phyloP scores from a whole-genome alignment of 2,329 filamentous ascomycete genomes.

The Botrytis squamosa region DNA sequence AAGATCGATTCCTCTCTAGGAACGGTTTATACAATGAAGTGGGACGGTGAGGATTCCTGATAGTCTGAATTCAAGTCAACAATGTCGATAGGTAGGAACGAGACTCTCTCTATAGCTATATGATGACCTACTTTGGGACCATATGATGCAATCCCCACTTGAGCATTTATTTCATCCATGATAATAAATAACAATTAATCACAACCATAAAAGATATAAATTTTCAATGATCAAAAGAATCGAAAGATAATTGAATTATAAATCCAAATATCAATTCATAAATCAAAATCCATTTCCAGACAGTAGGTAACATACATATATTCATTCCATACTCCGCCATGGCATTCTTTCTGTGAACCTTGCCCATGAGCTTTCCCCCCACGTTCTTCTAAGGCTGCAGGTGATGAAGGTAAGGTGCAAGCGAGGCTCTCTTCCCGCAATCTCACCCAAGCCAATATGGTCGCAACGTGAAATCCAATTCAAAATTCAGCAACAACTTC shows the following conservation, averaged over 20 bases:
- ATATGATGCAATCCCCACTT: slow-evolving; percentile 3
- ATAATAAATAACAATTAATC: background rate
- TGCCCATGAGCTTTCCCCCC: slow-evolving; percentile 19
- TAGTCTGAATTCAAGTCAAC: background rate
- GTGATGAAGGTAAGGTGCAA: slow-evolving; percentile 18
- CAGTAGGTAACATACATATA: background rate
- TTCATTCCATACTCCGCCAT: background rate
- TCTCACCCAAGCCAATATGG: slow-evolving; percentile 12
- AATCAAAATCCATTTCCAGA: background rate
- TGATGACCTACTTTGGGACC: background rate
- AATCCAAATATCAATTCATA: background rate
- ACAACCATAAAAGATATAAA: background rate
- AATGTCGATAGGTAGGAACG: background rate
- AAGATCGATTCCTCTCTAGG: no score
- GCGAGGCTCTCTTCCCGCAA: slow-evolving; percentile 20
- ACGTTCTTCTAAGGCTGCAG: slow-evolving; percentile 24
- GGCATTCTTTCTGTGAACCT: background rate
- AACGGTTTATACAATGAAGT: background rate
- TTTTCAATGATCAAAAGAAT: background rate
- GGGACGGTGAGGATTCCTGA: background rate
- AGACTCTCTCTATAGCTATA: background rate
- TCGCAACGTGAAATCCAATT: slow-evolving; percentile 14
- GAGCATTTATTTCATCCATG: background rate
- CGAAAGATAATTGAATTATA: background rate
- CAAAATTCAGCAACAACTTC: slow-evolving; percentile 3